Conservation (phyloP, 495 filamentous ascomycete species). For the Extremus antarcticus region DNA sequence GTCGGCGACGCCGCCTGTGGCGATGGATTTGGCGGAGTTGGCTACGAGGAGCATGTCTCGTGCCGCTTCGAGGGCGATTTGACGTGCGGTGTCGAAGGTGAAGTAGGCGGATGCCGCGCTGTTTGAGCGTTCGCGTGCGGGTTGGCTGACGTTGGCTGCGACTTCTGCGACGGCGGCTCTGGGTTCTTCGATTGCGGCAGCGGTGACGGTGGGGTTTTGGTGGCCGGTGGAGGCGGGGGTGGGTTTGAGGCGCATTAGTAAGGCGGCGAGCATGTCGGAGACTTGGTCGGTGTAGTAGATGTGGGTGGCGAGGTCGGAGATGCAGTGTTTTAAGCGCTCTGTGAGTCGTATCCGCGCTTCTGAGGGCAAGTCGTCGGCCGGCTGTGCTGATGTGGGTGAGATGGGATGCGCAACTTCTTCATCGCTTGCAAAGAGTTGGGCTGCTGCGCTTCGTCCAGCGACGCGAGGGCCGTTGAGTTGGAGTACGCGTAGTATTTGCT, state of each 20-base stretch:
- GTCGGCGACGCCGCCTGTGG: constrained; percentile 47
- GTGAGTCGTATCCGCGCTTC: constrained; percentile 45
- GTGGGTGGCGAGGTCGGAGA: constrained; percentile 79
- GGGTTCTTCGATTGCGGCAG: constrained; percentile 32
- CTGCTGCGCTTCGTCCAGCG: not conserved
- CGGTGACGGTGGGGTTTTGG: constrained; percentile 18
- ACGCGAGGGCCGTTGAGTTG: constrained; percentile 42
- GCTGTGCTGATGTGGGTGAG: not conserved
- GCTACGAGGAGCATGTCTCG: constrained; percentile 71
- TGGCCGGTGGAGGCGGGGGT: constrained; percentile 31
- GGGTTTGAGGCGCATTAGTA: constrained; percentile 66
- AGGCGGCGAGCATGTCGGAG: constrained; percentile 74
- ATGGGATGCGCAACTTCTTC: constrained; percentile 24
- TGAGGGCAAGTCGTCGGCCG: constrained; percentile 26
- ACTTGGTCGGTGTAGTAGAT: constrained; percentile 93
- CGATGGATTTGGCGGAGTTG: constrained; percentile 42
- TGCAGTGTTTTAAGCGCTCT: constrained; percentile 57
- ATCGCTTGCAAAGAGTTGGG: constrained; percentile 1
- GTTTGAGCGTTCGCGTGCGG: constrained; percentile 31
- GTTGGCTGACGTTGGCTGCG: constrained; percentile 32
- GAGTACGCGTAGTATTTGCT: constrained; percentile 63
- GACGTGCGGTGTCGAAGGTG: constrained; percentile 58
- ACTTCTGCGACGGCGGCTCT: constrained; percentile 27
- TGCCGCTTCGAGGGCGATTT: constrained; percentile 67
- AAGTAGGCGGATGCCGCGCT: constrained; percentile 52